Percentiles rank a stretch among this genome's conserved stretches.
These are phyloP conservation scores for Theileria sp. DNA, from an alignment of 169 alveolate genomes.

Conservation along the genomic window DNA sequence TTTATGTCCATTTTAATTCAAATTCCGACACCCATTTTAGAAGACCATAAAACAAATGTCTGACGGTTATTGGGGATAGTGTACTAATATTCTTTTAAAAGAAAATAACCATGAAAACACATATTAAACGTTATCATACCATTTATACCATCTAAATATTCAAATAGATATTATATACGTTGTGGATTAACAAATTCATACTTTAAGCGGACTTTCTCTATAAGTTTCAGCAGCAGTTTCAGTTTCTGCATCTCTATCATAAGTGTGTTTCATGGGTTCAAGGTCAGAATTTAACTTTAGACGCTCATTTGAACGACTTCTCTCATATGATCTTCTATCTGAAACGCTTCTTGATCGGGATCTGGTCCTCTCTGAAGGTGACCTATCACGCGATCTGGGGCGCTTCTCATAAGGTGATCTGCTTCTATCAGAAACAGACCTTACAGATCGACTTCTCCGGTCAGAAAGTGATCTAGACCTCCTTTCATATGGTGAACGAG, in stretches of 20 bases:
- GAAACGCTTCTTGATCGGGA: background rate
- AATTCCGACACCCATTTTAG: no score
- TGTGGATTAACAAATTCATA: background rate
- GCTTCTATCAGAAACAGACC: constrained; percentile 3
- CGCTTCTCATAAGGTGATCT: background rate
- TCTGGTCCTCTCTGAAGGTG: background rate
- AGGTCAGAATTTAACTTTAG: background rate
- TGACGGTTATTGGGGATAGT: no score
- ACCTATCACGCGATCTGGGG: constrained; percentile 1
- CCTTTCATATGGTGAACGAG: background rate
- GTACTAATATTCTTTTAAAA: background rate
- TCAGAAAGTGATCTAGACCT: background rate
- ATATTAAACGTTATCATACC: background rate
- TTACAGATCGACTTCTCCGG: background rate
- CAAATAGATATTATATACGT: no score
- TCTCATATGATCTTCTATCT: constrained; percentile 13
- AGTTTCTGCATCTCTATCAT: constrained; percentile 5
- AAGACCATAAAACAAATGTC: no score
- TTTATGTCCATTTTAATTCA: no score
- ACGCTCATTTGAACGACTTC: constrained; percentile 9
- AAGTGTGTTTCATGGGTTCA: background rate
- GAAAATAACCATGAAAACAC: background rate
- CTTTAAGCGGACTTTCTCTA: constrained; percentile 12
- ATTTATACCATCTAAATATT: background rate
- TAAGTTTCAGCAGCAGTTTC: constrained; percentile 13